phyloP scores from a whole-genome alignment of 2,329 filamentous ascomycete species.

The Chrysoporthe cubensis region DNA sequence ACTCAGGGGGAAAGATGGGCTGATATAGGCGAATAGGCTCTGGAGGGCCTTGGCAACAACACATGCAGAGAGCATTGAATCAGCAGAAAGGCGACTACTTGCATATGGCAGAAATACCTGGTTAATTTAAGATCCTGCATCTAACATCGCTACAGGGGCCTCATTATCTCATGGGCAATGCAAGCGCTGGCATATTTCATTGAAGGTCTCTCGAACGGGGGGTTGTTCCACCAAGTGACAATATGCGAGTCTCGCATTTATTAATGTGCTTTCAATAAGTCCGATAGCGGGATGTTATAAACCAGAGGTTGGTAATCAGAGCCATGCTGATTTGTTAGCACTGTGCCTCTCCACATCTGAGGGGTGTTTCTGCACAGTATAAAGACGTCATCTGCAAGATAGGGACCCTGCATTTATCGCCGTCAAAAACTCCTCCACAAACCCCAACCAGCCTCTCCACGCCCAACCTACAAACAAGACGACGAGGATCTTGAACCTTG shows the following conservation, averaged over 20 bases:
- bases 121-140: background rate
- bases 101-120: no score
- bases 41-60: no score
- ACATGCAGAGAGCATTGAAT: no score
- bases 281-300: conserved; percentile 10
- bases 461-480: conserved; percentile 4
- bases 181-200: background rate
- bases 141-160: background rate
- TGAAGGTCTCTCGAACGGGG: background rate
- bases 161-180: background rate
- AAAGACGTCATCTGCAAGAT: conserved; percentile 1
- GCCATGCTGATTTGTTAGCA: conserved; percentile 15
- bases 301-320: conserved; percentile 14
- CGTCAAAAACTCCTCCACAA: conserved; percentile 11
- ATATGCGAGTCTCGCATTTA: background rate
- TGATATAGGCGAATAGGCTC: no score
- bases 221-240: background rate
- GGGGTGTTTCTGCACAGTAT: background rate
- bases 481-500: background rate
- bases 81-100: no score
- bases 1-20: no score
- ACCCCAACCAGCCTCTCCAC: background rate
- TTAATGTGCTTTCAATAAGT: background rate
- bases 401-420: conserved; percentile 1
- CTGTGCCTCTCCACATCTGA: conserved; percentile 12